Evolutionary conservation across 2,329 filamentous ascomycete species (phyloP).

Genomic region (Colletotrichum camelliae): DNA sequence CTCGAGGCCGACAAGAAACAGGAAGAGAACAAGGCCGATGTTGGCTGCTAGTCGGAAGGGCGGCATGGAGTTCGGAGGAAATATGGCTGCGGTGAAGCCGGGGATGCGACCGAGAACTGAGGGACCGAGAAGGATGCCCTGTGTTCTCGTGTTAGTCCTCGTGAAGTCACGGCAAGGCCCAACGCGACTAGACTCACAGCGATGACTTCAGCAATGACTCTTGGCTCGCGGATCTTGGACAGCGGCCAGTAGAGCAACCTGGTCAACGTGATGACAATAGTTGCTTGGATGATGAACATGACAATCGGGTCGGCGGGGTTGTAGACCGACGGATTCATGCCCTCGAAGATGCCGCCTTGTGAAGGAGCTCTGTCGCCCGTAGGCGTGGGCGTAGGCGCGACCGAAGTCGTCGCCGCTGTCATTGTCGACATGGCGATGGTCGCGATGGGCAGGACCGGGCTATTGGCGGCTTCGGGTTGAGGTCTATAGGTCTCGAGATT

Average conservation of each 20-base stretch:
- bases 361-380: constrained; percentile 34
- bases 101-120: constrained; percentile 89
- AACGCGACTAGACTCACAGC: constrained; percentile 47
- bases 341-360: constrained; percentile 72
- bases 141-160: constrained; percentile 52
- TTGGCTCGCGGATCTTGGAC: constrained; percentile 77
- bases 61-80: constrained; percentile 76
- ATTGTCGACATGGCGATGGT: neutral
- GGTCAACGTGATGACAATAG: constrained; percentile 51
- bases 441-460: neutral
- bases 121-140: constrained; percentile 82
- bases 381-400: constrained; percentile 26
- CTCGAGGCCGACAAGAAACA: constrained; percentile 88
- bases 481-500: neutral
- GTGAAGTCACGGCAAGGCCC: neutral
- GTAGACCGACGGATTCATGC: constrained; percentile 71
- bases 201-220: constrained; percentile 84
- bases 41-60: constrained; percentile 81
- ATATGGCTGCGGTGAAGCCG: constrained; percentile 77
- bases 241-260: constrained; percentile 73
- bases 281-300: constrained; percentile 76
- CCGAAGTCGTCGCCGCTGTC: neutral
- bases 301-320: constrained; percentile 75
- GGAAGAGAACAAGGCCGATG: constrained; percentile 80
- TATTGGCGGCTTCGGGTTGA: neutral